Evolutionary conservation across 345 rosid genomes (phyloP), one percentile per base, ranked within the genome.

Genomic region (Nephelium lappaceum): DNA sequence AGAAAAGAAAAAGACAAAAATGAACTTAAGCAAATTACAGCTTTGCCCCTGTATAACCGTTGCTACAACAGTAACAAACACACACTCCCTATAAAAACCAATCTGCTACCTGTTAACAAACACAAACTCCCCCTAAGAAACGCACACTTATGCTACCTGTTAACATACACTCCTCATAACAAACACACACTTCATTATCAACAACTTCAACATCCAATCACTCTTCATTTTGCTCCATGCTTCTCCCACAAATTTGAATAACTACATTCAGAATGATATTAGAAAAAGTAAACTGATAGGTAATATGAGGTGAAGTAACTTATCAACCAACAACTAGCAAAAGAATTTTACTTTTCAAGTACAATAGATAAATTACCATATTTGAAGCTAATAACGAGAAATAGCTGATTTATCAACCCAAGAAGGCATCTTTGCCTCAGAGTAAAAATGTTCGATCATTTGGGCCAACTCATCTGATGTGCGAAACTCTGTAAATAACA

Each of bases 381-480:
- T 42, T 69, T 45, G 15, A 24, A 63, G 75, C 86, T 84, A 88
- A 69, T 81, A 77, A 70, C 75, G 84, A 57, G 63, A 78, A 11
- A 85, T 47, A 19, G 83, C 85, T 71, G 85, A 85, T 68, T 88
- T 81, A 51, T 89, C 84, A 19, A 93, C 51, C 83, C 93, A 95
- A 11, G 93, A 82, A 74, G 99, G 98, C 84, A 88, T 88, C 88
- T 88, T 93, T n/a, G 99, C 98, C 69, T 93, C 91, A 57, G 90
- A 93, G 80, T 95, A 95, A 83, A 95, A 91, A 87, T 90, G 91
- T 0, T 97, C 99, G 58, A 95, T 93, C 97, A 91, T 93, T 19
- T 89, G 93, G 41, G 93, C 91, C 85, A 95, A 81, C 80, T 95
- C 94, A 82, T 95, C 93, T 2, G 93, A 84, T 3, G 88, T 87